Evolutionary conservation across 371 early-diverging fungal species (phyloP).

Genomic region (Syncephalastrum monosporum): DNA sequence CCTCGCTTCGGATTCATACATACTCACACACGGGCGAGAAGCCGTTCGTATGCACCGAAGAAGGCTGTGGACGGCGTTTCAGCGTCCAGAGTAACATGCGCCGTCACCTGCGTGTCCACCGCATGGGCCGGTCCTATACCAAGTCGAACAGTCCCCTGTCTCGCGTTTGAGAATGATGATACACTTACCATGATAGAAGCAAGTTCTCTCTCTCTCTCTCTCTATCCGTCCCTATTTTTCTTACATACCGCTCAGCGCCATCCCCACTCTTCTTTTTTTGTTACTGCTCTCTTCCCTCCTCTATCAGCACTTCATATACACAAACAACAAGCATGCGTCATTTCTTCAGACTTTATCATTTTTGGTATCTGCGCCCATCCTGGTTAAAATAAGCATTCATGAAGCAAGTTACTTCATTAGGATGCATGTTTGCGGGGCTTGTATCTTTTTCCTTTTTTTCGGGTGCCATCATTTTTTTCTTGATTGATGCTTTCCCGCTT

Average conservation of each 20-base stretch:
- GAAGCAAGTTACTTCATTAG: too few relatives aligned
- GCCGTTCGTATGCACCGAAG: conserved; percentile 54
- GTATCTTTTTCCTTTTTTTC: too few relatives aligned
- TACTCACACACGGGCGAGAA: conserved; percentile 69
- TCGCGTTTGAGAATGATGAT: too few relatives aligned
- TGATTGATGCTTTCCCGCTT: too few relatives aligned
- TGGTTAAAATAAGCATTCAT: too few relatives aligned
- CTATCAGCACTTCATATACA: background rate
- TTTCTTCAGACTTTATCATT: conserved; percentile 1
- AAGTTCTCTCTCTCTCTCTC: background rate
- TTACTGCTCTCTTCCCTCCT: background rate
- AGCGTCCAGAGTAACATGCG: conserved; percentile 65
- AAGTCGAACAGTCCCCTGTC: conserved; percentile 14
- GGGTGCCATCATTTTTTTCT: too few relatives aligned
- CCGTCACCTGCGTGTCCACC: conserved; percentile 54
- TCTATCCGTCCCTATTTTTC: background rate
- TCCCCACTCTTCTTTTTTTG: too few relatives aligned
- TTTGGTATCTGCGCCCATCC: background rate
- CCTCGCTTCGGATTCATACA: conserved; percentile 57
- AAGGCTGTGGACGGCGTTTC: conserved; percentile 58
- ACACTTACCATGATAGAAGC: too few relatives aligned
- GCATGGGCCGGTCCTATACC: conserved; percentile 12
- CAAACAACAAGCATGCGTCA: background rate
- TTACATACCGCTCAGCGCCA: too few relatives aligned
- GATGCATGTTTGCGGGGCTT: too few relatives aligned